Evolutionary conservation across 116 monocot species (phyloP), one percentile per base, ranked within the genome.

Genomic region (Trichopus zeylanicus): DNA sequence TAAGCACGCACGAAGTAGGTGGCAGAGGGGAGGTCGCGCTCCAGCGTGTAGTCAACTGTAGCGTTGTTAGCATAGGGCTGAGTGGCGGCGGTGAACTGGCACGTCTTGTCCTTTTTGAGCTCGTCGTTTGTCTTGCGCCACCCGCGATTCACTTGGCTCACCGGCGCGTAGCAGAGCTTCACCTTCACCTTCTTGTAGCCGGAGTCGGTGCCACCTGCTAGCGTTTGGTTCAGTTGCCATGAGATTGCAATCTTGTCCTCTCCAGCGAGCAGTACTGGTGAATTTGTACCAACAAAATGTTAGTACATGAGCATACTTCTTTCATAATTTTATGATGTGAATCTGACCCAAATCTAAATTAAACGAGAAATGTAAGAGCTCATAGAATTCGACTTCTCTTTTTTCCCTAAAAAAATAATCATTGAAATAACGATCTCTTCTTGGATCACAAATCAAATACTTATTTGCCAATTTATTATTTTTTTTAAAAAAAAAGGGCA

Each of bases 1-100:
- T 87, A 92, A 16, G 73, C 83, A 26, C 87, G 56, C 48, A 92
- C 54, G 68, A 87, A 92, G 74, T 74, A 92, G 26, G 70, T 72
- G 6, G 73, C 92, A 1, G 76, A 61, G 15, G 92, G 92, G 11
- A 92, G 32, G 21, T 74, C 71, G 4, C 63, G 59, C 24, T 48
- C 35, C 9, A 92, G 46, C 53, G 11, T 23, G 79, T 86, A 91
- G 13, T 48, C 59, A 35, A 62, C 46, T 22, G 11, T 20, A 27
- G 26, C n/a, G 31, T 4, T 47, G 9, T 7, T 42, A n/a, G 42
- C 4, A 22, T 49, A 49, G 4, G 49, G 49, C 19, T 49, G 22
- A 8, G 73, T 77, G 70, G 21, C 38, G 55, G 29, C 11, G 28
- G 7, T 29, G 30, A 31, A 31, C 6, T 29, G 26, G 55, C 55